Base-by-base conservation (phyloP, 1,284 basidiomycete genomes). In the Cerrena zonata region DNA sequence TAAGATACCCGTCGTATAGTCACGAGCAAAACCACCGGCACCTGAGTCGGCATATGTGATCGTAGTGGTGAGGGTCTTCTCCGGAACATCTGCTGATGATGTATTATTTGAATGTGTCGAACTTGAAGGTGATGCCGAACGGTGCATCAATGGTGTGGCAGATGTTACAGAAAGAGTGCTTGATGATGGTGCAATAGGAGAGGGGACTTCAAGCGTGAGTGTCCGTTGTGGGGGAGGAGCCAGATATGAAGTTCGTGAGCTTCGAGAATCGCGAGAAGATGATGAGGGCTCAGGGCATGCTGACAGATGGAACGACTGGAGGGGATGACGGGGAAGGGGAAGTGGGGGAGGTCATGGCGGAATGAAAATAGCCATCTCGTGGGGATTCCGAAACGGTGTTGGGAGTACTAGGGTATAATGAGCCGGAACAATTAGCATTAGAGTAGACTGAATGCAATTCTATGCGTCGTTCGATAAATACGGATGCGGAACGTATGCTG, bases 1-100 rank as follows among this genome's bases (percentile, higher is more conserved):
- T 77, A 78, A 86, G 7, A 79, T 65, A 39, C 83, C 83, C 45
- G 73, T 65, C 2, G 69, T 62, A 18, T 27, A 24, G 58, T 84
- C 79, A 47, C 69, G 74, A 40, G 72, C 60, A 60, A 86, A 84
- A 30, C 70, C 72, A 12, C 77, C 47, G 47, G 50, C 77, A 60
- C 88, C 82, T 15, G 76, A 71, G 52, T 76, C 78, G 24, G 76
- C 75, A 50, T 49, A 49, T 5, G 39, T 43, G 36, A 89, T 72
- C 43, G 75, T 73, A 47, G 77, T 74, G 11, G 72, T 68, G 47
- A 79, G 65, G 27, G 71, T 63, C 59, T 79, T 80, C n/a, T 68
- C 61, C 46, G 73, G 65, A 27, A 70, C 59, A 38, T 68, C 62
- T 11, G 34, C 22, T 41, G 55, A 63, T 56, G 43, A 38, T 48